phyloP scores from a whole-genome alignment of 129 eudicot species.

The Glebionis coronaria region DNA sequence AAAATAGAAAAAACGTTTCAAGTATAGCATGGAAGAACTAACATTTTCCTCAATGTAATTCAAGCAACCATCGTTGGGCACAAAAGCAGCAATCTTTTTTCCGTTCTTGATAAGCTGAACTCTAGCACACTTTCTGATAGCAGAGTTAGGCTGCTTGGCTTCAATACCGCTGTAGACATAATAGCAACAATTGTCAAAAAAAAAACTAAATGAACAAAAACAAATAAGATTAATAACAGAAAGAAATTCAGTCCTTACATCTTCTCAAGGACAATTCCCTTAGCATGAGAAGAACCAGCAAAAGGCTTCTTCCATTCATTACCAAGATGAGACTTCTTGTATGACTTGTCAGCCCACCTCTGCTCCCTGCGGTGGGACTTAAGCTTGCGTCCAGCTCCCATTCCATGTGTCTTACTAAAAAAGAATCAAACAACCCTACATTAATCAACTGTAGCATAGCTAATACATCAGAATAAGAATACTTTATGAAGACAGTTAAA shows the following conservation, averaged over 20 bases:
- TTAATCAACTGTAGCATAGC: neutral
- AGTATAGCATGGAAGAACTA: neutral
- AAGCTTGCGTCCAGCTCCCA: slow-evolving; percentile 68
- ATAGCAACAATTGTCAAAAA: neutral
- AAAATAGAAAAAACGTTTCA: neutral
- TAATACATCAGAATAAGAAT: neutral
- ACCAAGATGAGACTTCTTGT: slow-evolving; percentile 62
- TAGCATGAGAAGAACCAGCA: slow-evolving; percentile 64
- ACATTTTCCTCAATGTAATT: slow-evolving; percentile 64
- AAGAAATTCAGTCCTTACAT: slow-evolving; percentile 27
- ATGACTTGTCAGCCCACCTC: slow-evolving; percentile 64
- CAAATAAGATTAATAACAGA: neutral
- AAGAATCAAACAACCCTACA: neutral
- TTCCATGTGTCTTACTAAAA: slow-evolving; percentile 50
- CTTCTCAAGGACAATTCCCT: slow-evolving; percentile 58
- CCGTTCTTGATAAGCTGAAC: slow-evolving; percentile 62
- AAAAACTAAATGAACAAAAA: neutral
- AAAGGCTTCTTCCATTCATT: slow-evolving; percentile 67
- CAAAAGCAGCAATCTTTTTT: slow-evolving; percentile 64
- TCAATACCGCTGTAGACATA: slow-evolving; percentile 44
- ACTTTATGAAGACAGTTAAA: neutral
- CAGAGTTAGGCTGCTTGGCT: slow-evolving; percentile 62
- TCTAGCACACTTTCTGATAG: slow-evolving; percentile 61
- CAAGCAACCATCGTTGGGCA: slow-evolving; percentile 60
- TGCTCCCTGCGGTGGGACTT: slow-evolving; percentile 52